Evolutionary conservation across 176 grass and related monocot species (phyloP), one percentile per base, ranked within the genome.

Genomic region (Ensete glaucum): DNA sequence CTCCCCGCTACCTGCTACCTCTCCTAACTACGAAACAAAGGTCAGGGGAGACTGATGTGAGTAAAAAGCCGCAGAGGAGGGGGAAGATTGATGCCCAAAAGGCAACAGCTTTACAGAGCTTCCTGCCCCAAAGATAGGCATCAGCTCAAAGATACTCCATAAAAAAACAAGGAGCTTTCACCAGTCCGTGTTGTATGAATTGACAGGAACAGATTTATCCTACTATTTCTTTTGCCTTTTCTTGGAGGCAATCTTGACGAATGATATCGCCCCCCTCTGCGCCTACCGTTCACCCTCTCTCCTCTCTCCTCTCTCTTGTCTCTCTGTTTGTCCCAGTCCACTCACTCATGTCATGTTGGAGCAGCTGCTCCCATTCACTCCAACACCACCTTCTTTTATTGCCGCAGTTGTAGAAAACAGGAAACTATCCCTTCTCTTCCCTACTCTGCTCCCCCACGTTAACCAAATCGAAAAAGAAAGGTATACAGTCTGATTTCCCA

Each of bases 151-250:
- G 51, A 70, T 15, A 50, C 50, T 21, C 3, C 50, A 51, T 10
- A 50, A 52, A 11, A 50, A 50, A 4, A 2, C 50, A 19, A 16
- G 17, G 29, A 70, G 43, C 34, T 51, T 70, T 51, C 34, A 20
- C 48, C 34, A 70, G 51, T 70, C n/a, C 21, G 34, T 43, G 25
- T n/a, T 10, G 63, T 70, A 48, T 48, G 67, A 51, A 70, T 50
- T 70, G 67, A 70, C 67, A 70, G 67, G 17, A 70, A 70, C 8
- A 70, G 67, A 70, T 50, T 70, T 70, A 70, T 70, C 51, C 66
- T 43, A 69, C 66, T 19, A 70, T 70, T 70, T 70, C 34, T n/a
- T 21, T 70, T 21, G 9, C 34, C 43, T 50, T 69, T 23, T 51
- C 9, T 26, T 27, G 20, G 22, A 13, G 63, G 63, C 63, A 65